Conservation (phyloP, 202 grass and related monocot species). For the Carex arenaria region DNA sequence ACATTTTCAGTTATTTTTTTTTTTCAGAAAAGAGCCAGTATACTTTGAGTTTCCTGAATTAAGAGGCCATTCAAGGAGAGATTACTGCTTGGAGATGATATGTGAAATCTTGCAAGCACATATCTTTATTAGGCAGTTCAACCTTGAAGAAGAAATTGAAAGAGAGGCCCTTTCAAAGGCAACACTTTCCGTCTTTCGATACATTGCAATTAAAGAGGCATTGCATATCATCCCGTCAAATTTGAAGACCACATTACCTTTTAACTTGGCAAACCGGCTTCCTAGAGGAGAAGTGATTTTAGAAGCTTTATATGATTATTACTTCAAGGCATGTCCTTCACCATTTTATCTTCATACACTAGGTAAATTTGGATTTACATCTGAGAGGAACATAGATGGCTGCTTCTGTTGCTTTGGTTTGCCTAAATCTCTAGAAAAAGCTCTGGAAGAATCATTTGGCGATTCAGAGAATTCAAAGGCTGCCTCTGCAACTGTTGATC, state of each 20-base stretch:
- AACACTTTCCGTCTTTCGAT: constrained; percentile 70
- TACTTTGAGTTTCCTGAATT: constrained; percentile 84
- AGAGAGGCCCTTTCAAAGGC: constrained; percentile 75
- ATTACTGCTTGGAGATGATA: constrained; percentile 75
- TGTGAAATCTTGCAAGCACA: constrained; percentile 75
- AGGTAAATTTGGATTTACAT: constrained; percentile 64
- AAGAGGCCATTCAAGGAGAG: constrained; percentile 67
- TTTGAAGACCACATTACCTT: constrained; percentile 78
- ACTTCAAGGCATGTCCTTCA: constrained; percentile 48
- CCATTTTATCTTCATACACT: constrained; percentile 67
- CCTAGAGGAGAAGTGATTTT: constrained; percentile 84
- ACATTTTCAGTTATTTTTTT: constrained; percentile 12
- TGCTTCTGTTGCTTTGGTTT: constrained; percentile 54
- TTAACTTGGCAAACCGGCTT: constrained; percentile 87
- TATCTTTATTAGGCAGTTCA: constrained; percentile 82
- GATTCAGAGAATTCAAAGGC: constrained; percentile 65
- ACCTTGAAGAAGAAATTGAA: constrained; percentile 53
- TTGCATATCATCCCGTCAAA: constrained; percentile 70
- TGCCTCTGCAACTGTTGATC: constrained; percentile 61
- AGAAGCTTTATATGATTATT: constrained; percentile 67
- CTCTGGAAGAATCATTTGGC: constrained; percentile 76
- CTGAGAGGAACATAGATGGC: constrained; percentile 34
- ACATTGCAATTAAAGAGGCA: constrained; percentile 71
- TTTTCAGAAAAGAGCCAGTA: constrained; percentile 67
- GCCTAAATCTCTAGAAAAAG: constrained; percentile 56